Evolutionary conservation across 2,329 filamentous ascomycete species (phyloP), one percentile per base, ranked within the genome.

Genomic region (Chalara sp.): DNA sequence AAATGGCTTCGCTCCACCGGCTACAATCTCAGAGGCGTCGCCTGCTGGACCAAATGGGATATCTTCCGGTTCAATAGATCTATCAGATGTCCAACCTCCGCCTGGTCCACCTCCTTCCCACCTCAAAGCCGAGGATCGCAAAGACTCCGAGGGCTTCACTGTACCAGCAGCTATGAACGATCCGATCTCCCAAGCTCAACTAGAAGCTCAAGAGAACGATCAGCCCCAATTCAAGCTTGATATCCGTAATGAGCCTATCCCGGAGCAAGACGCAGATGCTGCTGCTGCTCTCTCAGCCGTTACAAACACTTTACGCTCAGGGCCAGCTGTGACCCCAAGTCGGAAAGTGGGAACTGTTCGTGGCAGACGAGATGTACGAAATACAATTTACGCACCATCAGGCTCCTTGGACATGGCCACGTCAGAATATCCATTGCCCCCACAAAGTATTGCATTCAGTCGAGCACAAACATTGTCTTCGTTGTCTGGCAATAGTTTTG

Each of bases 291-390:
- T 92, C 46, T 85, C 86, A 3, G 90, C 79, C 61, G 83, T 93
- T 45, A 83, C 84, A 32, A 89, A 84, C 61, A 86, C 84, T 2
- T 71, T 95, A 37, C 83, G 84, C 51, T 73, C 74, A 37, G 69
- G 76, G 62, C 75, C 81, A 69, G 67, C 77, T 67, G 69, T 70
- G 30, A 78, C 83, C 50, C 82, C 89, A 21, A 79, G 80, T 51
- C 80, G 86, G 30, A 86, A 83, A 61, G 72, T 80, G 11, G 86
- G 87, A 44, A 96, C 90, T 11, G 74, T 95, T 12, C 81, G 93
- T 58, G 93, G 93, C 47, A 86, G 93, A 54, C 81, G 93, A 64
- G 92, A 97, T 66, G 89, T 95, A 56, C 82, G 92, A 53, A 95
- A 95, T 68, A 96, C 91, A 1, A 84, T 96, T 49, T 92, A 93